Conservation (phyloP, 1,284 basidiomycete species). For the Mycosarcoma mackinlayi region DNA sequence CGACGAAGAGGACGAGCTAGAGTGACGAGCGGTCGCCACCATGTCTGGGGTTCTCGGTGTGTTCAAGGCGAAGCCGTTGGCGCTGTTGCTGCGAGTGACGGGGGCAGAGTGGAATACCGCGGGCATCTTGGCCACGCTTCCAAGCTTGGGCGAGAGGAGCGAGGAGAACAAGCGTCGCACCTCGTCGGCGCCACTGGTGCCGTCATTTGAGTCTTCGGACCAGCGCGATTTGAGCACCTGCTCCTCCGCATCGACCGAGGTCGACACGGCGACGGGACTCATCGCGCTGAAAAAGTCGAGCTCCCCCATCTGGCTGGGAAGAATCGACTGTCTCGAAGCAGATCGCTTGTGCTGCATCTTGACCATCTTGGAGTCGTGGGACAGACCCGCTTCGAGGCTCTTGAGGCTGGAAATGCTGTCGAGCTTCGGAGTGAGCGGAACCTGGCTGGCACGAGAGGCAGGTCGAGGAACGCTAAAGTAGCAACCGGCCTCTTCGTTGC, state of each 20-base stretch:
- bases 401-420: constrained; percentile 14
- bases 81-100: neutral
- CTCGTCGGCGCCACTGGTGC: constrained; percentile 3
- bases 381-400: constrained; percentile 22
- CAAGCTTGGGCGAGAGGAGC: constrained; percentile 6
- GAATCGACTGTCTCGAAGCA: constrained; percentile 5
- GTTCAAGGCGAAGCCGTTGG: neutral
- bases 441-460: too few species aligned
- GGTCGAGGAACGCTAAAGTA: constrained; percentile 1
- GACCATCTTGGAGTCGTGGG: constrained; percentile 24
- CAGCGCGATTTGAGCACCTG: constrained; percentile 13
- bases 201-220: constrained; percentile 26
- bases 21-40: constrained; percentile 1
- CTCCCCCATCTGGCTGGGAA: neutral
- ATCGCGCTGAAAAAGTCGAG: constrained; percentile 1
- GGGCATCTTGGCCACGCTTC: constrained; percentile 7
- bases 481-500: neutral
- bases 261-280: constrained; percentile 6
- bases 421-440: constrained; percentile 19
- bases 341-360: constrained; percentile 23
- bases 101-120: neutral
- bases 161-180: constrained; percentile 1
- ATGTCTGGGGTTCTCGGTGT: constrained; percentile 18
- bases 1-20: constrained; percentile 13
- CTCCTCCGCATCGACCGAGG: constrained; percentile 1